Conservation (phyloP, 495 filamentous ascomycete genomes). For the Aspergillus ostianus region DNA sequence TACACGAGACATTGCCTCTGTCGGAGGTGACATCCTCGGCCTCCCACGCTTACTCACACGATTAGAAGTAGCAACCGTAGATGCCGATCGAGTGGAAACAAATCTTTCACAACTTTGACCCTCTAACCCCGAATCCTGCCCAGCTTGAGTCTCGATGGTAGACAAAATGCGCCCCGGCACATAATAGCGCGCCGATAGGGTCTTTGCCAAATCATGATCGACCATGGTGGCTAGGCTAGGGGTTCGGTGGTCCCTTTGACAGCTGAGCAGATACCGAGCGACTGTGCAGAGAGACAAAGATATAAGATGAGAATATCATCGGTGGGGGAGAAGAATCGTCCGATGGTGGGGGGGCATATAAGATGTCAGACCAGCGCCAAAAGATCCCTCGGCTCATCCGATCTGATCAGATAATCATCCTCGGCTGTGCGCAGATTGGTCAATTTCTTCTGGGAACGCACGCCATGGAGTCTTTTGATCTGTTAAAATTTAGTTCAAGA, state of each 20-base stretch:
- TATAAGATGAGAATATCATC: not conserved
- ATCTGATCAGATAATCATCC: not conserved
- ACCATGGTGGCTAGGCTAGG: not conserved
- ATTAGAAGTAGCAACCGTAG: not conserved
- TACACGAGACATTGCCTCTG: constrained; percentile 1
- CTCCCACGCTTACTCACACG: constrained; percentile 7
- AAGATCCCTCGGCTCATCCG: not conserved
- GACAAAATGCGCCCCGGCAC: constrained; percentile 4
- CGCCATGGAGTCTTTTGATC: no score
- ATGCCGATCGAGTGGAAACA: not conserved
- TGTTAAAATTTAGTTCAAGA: no score
- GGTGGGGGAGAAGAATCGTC: not conserved
- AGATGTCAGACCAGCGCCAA: not conserved
- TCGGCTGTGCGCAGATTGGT: not conserved
- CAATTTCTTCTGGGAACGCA: no score
- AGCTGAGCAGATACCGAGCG: not conserved
- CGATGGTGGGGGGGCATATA: not conserved
- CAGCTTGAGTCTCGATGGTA: not conserved
- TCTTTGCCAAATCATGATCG: constrained; percentile 5
- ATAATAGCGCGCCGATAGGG: constrained; percentile 12
- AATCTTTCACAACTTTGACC: not conserved
- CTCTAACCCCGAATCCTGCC: not conserved
- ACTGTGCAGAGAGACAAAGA: not conserved
- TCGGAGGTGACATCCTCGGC: constrained; percentile 6
- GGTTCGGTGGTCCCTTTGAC: not conserved